These are phyloP conservation scores for Euphorbia celastroides DNA, from an alignment of 441 rosid species.

Conservation along the genomic window DNA sequence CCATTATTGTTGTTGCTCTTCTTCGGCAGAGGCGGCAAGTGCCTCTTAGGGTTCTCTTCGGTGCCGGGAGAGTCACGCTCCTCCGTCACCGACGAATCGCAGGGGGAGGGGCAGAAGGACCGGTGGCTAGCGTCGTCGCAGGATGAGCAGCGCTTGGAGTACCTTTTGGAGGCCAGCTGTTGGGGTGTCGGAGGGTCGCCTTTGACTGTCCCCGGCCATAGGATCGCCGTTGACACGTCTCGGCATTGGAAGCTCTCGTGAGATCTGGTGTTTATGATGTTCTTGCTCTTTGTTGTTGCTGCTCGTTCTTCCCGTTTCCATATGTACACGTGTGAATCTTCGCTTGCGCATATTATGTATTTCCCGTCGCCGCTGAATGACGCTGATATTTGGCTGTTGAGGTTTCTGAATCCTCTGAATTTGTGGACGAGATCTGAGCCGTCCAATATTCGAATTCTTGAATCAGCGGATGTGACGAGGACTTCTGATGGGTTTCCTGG, in stretches of 20 bases:
- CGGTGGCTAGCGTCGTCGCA: too few species aligned
- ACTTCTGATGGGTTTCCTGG: slow-evolving; percentile 78
- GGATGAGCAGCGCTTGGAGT: too few species aligned
- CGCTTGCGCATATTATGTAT: slow-evolving; percentile 66
- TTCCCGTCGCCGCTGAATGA: slow-evolving; percentile 70
- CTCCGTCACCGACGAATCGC: too few species aligned
- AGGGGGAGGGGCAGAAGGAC: too few species aligned
- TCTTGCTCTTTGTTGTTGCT: slow-evolving; percentile 37
- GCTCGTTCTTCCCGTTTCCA: slow-evolving; percentile 61
- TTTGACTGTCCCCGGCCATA: slow-evolving; percentile 68
- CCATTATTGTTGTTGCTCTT: slow-evolving; percentile 22
- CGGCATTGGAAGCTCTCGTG: slow-evolving; percentile 66
- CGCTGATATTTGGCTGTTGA: slow-evolving; percentile 81
- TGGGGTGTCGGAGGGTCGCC: slow-evolving; percentile 77
- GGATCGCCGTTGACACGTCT: slow-evolving; percentile 81
- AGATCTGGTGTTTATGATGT: slow-evolving; percentile 32
- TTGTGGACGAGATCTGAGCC: slow-evolving; percentile 60
- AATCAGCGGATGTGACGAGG: slow-evolving; percentile 85
- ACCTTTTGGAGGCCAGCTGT: too few species aligned
- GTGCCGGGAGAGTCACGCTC: slow-evolving; percentile 48
- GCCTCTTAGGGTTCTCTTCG: slow-evolving; percentile 53
- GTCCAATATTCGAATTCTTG: slow-evolving; percentile 64
- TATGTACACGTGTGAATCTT: slow-evolving; percentile 72
- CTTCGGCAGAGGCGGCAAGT: slow-evolving; percentile 83
- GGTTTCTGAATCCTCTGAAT: slow-evolving; percentile 74